phyloP scores from a whole-genome alignment of 2,329 filamentous ascomycete genomes.

The Periconia sp. region DNA sequence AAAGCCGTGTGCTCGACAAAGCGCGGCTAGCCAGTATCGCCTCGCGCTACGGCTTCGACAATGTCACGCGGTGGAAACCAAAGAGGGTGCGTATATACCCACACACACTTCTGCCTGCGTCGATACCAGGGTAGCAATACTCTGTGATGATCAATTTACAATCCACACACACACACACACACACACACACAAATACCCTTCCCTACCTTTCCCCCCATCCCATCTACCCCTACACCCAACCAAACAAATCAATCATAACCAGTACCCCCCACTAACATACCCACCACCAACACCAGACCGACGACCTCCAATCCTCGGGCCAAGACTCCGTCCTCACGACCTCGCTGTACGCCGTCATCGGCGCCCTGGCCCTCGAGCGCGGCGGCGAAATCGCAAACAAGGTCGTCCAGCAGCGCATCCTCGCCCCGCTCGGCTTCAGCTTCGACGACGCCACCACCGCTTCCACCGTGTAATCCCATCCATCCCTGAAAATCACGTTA shows the following conservation, averaged over 20 bases:
- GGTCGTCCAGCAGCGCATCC: slow-evolving; percentile 74
- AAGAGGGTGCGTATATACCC: slow-evolving; percentile 68
- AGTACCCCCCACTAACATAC: not conserved
- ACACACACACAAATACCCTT: too few relatives aligned
- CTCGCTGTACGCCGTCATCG: slow-evolving; percentile 81
- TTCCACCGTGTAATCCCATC: not conserved
- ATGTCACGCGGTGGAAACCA: slow-evolving; percentile 87
- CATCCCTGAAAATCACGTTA: too few relatives aligned
- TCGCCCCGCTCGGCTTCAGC: slow-evolving; percentile 52
- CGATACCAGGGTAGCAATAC: too few relatives aligned
- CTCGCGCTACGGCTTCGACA: slow-evolving; percentile 67
- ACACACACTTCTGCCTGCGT: too few relatives aligned
- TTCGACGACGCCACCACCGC: slow-evolving; percentile 8
- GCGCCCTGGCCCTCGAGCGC: slow-evolving; percentile 84
- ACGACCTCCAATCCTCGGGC: slow-evolving; percentile 73
- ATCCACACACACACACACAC: not conserved
- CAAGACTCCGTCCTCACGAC: slow-evolving; percentile 73
- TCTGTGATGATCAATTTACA: too few relatives aligned
- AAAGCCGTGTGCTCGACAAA: slow-evolving; percentile 64
- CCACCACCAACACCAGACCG: slow-evolving; percentile 48
- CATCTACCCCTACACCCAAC: not conserved
- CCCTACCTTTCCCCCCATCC: too few relatives aligned
- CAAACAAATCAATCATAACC: not conserved
- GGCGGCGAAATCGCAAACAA: slow-evolving; percentile 76
- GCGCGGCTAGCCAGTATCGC: slow-evolving; percentile 69